phyloP scores from a whole-genome alignment of 2,329 filamentous ascomycete species.

The Macrophomina pseudophaseolina region DNA sequence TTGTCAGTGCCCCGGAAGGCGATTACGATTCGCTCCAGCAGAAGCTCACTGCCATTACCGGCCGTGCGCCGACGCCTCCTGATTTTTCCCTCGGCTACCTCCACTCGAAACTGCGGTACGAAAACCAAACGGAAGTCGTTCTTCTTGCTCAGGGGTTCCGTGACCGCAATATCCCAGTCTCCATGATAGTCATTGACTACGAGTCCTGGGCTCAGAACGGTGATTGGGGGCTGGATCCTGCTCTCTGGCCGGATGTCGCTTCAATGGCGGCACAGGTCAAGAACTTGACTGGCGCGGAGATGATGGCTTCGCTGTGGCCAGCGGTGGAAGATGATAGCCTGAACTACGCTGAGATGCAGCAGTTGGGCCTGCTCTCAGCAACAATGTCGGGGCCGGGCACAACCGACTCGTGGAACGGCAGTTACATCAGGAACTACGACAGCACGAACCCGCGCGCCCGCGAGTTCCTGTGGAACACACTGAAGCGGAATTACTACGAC shows the following conservation, averaged over 20 bases:
- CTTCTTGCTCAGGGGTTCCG: slow-evolving; percentile 37
- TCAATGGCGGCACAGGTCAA: slow-evolving; percentile 37
- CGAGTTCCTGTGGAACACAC: slow-evolving; percentile 36
- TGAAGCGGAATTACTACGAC: slow-evolving; percentile 39
- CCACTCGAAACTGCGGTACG: slow-evolving; percentile 40
- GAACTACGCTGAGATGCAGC: slow-evolving; percentile 38
- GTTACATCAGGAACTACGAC: slow-evolving; percentile 40
- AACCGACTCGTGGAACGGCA: slow-evolving; percentile 39
- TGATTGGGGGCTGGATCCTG: slow-evolving; percentile 38
- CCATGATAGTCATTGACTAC: slow-evolving; percentile 41
- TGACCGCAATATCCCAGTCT: slow-evolving; percentile 37
- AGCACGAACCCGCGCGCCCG: slow-evolving; percentile 39
- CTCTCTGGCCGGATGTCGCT: slow-evolving; percentile 37
- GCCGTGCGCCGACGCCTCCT: slow-evolving; percentile 38
- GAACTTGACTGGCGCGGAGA: slow-evolving; percentile 39
- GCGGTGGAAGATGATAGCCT: slow-evolving; percentile 36
- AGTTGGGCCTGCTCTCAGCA: slow-evolving; percentile 35
- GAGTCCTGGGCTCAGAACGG: slow-evolving; percentile 40
- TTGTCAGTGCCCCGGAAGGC: slow-evolving; percentile 36
- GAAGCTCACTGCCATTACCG: slow-evolving; percentile 35
- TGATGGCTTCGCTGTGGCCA: slow-evolving; percentile 42
- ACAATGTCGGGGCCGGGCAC: slow-evolving; percentile 36
- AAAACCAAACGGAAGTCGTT: slow-evolving; percentile 39
- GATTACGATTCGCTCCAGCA: slow-evolving; percentile 39
- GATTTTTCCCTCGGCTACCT: slow-evolving; percentile 39